These are phyloP conservation scores for Parachaetomium inaequale DNA, from an alignment of 495 filamentous ascomycete species.

Conservation along the genomic window DNA sequence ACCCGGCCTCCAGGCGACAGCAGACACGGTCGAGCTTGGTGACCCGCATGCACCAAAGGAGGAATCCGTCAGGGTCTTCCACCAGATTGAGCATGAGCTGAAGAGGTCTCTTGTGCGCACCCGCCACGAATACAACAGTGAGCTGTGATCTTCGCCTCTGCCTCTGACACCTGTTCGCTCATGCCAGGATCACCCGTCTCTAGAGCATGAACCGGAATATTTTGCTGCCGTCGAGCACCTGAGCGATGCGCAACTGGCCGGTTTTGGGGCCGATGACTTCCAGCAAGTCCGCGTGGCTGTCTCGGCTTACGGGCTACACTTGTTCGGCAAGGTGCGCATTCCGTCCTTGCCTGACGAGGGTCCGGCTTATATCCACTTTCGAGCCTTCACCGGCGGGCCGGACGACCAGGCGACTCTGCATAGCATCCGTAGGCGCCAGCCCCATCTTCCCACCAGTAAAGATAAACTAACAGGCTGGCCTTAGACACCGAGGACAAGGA, in stretches of 20 bases:
- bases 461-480: background rate
- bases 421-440: conserved; percentile 35
- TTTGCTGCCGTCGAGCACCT: conserved; percentile 48
- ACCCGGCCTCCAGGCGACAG: conserved; percentile 43
- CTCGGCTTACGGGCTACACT: conserved; percentile 53
- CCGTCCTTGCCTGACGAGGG: conserved; percentile 42
- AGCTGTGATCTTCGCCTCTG: background rate
- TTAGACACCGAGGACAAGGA: conserved; percentile 32
- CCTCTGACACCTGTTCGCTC: background rate
- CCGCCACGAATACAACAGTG: conserved; percentile 41
- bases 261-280: conserved; percentile 47
- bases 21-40: conserved; percentile 49
- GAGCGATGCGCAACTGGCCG: conserved; percentile 44
- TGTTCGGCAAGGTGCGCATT: conserved; percentile 55
- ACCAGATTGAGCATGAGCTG: conserved; percentile 44
- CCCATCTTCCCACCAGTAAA: conserved; percentile 28
- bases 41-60: conserved; percentile 49
- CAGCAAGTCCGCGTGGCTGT: conserved; percentile 48
- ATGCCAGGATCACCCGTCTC: background rate
- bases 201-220: conserved; percentile 48
- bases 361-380: conserved; percentile 47
- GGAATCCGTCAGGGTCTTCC: conserved; percentile 50
- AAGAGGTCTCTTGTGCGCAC: conserved; percentile 50
- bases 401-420: conserved; percentile 49
- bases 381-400: conserved; percentile 48